Evolutionary conservation across 2,329 filamentous ascomycete species (phyloP), one percentile per base, ranked within the genome.

Genomic region (Sporothrix humicola): DNA sequence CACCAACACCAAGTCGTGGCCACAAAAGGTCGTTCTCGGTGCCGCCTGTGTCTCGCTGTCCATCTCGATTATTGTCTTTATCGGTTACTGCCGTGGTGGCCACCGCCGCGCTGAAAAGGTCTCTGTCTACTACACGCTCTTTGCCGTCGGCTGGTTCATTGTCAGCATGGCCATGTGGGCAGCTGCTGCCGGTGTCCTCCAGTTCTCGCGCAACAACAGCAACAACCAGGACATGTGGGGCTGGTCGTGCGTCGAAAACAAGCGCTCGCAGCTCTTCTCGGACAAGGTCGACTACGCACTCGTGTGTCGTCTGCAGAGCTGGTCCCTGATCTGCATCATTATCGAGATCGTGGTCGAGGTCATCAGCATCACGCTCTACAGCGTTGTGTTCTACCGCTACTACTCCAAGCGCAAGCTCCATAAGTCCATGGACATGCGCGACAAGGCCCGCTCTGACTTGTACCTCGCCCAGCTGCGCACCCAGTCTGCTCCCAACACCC

Each of bases 351-450:
- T 98, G 75, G 88, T 99, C 78, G 96, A 98, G 81, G 89, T 93
- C 77, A 92, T 98, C 80, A 94, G 93, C 80, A 97, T 99, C 81
- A 86, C 90, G 72, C 93, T 99, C 79, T 99, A 99, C 87, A 94
- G 89, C 79, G 88, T 98, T 80, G 91, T 98, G 81, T 98, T 98
- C 87, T 98, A 97, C 87, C 93, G 96, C 78, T 97, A 97, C 88
- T 97, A 95, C 89, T 94, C 93, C 77, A 99, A 98, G 88, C 92
- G 94, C 82, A 92, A 93, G 81, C 93, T 99, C 76, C 91, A 92
- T 83, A 98, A 98, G 88, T 95, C 94, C 76, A 99, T 99, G 96
- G 93, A 97, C 81, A 87, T 93, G 81, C 94, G 96, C 79, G 96
- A 99, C 87, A 92, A 93, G 80, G 96, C 96, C 77, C 93, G 96